Percentiles rank a stretch among this genome's conserved stretches.
These are phyloP conservation scores for Chlamydomonas incerta DNA, from an alignment of 139 green algal genomes.

Conservation along the genomic window DNA sequence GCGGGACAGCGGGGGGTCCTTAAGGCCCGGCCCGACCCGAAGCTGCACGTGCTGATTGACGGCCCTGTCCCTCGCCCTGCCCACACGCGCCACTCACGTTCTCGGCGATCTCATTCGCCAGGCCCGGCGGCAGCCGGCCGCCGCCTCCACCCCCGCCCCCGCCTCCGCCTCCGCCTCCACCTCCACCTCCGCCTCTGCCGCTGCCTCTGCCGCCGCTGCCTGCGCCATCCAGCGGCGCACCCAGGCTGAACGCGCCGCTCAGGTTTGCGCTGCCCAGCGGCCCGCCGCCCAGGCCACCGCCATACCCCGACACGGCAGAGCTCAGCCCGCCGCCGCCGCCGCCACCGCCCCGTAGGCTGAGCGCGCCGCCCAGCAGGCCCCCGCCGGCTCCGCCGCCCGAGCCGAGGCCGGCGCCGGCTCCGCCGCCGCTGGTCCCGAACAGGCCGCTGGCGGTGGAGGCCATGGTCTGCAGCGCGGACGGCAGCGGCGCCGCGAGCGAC, in stretches of 20 bases:
- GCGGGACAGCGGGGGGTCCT: no score
- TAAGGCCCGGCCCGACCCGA: no score
- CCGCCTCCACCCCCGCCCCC: not conserved
- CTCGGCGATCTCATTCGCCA: conserved; percentile 14
- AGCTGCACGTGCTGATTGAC: no score
- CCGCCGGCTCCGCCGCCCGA: not conserved
- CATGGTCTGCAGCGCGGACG: not conserved
- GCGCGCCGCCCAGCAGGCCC: not conserved
- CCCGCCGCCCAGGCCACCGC: no score
- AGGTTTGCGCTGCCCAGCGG: no score
- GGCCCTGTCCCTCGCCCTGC: no score
- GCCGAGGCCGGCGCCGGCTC: not conserved
- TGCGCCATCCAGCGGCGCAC: no score
- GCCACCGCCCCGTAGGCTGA: not conserved
- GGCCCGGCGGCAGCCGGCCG: not conserved
- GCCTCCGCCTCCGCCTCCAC: not conserved
- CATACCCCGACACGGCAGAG: no score
- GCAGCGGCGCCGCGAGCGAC: not conserved
- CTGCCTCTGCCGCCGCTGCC: no score
- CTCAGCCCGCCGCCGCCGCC: no score
- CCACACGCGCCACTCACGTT: conserved; percentile 27
- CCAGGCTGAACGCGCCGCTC: no score
- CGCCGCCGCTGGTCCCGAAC: not conserved
- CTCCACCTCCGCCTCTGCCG: not conserved
- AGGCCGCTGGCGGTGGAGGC: not conserved